Evolutionary conservation across 176 grass and related monocot species (phyloP), one percentile per base, ranked within the genome.

Genomic region (Ananas comosus): DNA sequence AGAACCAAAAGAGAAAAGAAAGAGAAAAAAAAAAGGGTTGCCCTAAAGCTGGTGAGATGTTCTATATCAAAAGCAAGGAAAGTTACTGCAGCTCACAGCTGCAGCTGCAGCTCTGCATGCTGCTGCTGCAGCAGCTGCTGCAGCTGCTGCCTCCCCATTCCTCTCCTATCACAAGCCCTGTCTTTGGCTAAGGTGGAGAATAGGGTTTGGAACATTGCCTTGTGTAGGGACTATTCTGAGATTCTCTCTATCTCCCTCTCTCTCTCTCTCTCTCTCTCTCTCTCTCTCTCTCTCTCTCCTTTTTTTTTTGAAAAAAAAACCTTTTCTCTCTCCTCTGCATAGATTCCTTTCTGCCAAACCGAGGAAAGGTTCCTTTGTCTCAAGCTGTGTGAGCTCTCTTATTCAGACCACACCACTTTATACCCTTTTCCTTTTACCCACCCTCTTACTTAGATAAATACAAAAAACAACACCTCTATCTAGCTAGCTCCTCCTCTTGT

Each of bases 321-420:
- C 25, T 27, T 6, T 42, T 42, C 33, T 42, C 33, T 42, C 33
- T 7, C 33, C 4, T 42, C 56, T 61, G 56, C 56, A 61, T 61
- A 61, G 56, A 61, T 61, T 61, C 56, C 56, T 61, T 61, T 61
- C 56, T 61, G 56, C 14, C 56, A 61, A 61, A 61, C 56, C 56
- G 56, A 61, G 56, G 56, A 61, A 61, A 61, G 56, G 56, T 21
- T 61, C 56, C 56, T 61, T 22, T 61, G 56, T 61, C 56, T 61
- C 16, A 61, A 18, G 56, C n/a, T 18, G 7, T 61, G 17, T 18
- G 56, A 42, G 33, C 33, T 7, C 56, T 61, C 56, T 61, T 19
- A 21, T 61, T 61, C 33, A 42, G 21, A 16, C 56, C 56, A 61
- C 56, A 2, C 16, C 56, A 61, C 56, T 61, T 61, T 61, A 61